A percentile compares a stretch with the other conserved stretches of the same genome.
These are phyloP conservation scores for Citrus unshiu DNA, from an alignment of 345 rosid genomes.

Conservation along the genomic window DNA sequence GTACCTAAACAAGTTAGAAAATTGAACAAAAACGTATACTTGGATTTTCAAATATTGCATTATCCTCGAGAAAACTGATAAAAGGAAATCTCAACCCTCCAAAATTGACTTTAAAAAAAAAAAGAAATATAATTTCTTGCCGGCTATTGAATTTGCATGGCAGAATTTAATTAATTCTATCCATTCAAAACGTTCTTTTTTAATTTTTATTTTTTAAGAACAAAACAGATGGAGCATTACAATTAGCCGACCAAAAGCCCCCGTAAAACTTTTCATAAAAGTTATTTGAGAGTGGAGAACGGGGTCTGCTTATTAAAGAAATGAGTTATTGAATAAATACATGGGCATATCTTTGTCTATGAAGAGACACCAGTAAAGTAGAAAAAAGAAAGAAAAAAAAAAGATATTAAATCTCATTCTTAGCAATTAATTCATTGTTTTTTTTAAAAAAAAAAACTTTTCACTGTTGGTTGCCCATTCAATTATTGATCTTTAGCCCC, in stretches of 20 bases:
- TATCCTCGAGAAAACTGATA: neutral
- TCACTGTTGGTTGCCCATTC: neutral
- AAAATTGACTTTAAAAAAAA: neutral
- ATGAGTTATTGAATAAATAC: neutral
- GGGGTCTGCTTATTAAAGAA: neutral
- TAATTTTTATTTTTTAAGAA: too few relatives aligned
- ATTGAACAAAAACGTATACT: neutral
- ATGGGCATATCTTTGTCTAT: too few relatives aligned
- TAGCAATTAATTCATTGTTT: neutral
- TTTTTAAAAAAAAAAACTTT: neutral
- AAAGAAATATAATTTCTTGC: too few relatives aligned
- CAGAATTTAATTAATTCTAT: too few relatives aligned
- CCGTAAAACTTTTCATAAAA: neutral
- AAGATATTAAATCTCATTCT: neutral
- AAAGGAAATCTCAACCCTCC: neutral
- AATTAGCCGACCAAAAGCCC: neutral
- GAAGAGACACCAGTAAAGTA: neutral
- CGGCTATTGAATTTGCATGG: neutral
- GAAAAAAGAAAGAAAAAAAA: neutral
- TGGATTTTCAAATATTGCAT: neutral
- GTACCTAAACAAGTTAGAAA: neutral
- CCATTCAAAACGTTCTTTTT: too few relatives aligned
- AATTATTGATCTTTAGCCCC: neutral
- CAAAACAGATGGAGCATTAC: neutral
- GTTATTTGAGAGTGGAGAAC: neutral